Evolutionary conservation across 176 grass and related monocot genomes (phyloP).

Genomic region (Triticum dicoccoides): DNA sequence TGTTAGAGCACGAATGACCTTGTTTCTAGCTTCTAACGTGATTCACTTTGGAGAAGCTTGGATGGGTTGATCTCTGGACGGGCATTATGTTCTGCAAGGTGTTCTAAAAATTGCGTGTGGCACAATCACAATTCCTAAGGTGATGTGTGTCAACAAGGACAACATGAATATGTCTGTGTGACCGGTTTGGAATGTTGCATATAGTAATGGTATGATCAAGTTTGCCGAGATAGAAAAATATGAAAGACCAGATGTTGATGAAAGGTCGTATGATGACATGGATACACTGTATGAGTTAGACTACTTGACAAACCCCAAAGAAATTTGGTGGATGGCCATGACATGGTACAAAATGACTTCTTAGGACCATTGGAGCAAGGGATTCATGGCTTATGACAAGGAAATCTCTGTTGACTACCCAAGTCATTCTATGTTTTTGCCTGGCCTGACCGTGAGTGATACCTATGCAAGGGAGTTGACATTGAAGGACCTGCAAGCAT

Average conservation of each 20-base stretch:
- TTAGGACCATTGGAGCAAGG: neutral
- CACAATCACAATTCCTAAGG: no score
- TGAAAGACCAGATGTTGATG: neutral
- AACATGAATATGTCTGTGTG: no score
- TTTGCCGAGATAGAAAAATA: constrained; percentile 1
- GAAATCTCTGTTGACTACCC: neutral
- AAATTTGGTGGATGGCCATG: neutral
- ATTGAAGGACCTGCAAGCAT: neutral
- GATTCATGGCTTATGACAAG: neutral
- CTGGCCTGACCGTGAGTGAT: no score
- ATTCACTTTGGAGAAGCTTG: no score
- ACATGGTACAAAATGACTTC: neutral
- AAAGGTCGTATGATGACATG: neutral
- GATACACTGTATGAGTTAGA: neutral
- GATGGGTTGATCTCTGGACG: no score
- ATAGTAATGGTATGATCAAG: neutral
- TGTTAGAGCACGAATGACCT: no score
- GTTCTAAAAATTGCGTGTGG: no score
- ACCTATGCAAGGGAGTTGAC: neutral
- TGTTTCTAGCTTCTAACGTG: no score
- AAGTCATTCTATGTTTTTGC: neutral
- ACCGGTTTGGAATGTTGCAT: no score
- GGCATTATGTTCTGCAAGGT: no score
- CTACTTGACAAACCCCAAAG: neutral
- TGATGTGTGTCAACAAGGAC: no score